Conservation (phyloP, 257 asterid genomes). For the Ligustrum vulgare region DNA sequence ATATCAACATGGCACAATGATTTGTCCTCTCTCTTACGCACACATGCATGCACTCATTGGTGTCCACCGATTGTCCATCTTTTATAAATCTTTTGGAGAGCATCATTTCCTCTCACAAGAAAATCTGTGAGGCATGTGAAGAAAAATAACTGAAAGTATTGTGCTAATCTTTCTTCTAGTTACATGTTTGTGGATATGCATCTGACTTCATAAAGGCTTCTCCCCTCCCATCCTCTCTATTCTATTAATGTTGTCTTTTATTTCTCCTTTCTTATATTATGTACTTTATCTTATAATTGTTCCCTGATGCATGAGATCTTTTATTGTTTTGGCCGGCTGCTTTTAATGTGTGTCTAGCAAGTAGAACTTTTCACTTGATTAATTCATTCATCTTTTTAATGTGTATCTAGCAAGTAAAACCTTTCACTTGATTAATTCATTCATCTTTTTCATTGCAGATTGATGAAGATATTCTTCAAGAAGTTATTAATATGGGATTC, state of each 20-base stretch:
- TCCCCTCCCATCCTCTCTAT: not conserved
- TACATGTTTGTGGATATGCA: not conserved
- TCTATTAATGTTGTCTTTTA: not conserved
- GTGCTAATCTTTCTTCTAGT: not conserved
- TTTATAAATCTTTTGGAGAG: not conserved
- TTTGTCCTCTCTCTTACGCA: not conserved
- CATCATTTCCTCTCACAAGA: not conserved
- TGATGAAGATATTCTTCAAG: constrained; percentile 71
- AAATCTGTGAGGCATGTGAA: not conserved
- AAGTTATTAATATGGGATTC: constrained; percentile 64
- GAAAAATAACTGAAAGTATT: not conserved
- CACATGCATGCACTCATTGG: not conserved
- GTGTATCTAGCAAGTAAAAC: not conserved
- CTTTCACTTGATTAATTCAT: not conserved
- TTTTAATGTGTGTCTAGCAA: not conserved
- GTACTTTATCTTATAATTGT: constrained; percentile 14
- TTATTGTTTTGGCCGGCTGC: not conserved
- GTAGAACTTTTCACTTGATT: not conserved
- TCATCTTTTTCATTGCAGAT: constrained; percentile 50
- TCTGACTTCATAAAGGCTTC: not conserved
- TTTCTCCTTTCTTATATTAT: not conserved
- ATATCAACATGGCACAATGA: not conserved
- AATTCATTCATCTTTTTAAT: constrained; percentile 13
- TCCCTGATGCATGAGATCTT: not conserved
- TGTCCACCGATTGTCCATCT: not conserved